These are phyloP conservation scores for Skeletonema grethae DNA, from an alignment of 108 stramenopile genomes.

Conservation along the genomic window DNA sequence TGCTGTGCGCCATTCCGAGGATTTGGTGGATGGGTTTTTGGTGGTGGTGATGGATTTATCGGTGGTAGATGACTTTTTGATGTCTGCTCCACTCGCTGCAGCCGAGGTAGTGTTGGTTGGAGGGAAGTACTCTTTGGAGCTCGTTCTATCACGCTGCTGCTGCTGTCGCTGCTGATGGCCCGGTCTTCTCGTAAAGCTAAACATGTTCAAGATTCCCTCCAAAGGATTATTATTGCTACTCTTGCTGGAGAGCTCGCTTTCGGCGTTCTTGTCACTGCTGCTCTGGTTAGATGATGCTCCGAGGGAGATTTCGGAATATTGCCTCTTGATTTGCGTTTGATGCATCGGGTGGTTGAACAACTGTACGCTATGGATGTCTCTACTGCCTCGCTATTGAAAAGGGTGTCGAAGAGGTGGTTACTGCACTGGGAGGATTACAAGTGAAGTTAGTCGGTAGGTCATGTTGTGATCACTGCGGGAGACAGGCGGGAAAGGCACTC, in stretches of 20 bases:
- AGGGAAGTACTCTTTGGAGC: constrained; percentile 1
- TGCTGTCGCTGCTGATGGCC: not conserved
- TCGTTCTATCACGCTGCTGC: not conserved
- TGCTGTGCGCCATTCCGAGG: constrained; percentile 70
- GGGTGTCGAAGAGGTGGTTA: too few species aligned
- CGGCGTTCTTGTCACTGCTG: not conserved
- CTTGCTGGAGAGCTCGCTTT: not conserved
- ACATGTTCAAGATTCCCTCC: constrained; percentile 14
- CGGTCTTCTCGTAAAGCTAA: constrained; percentile 3
- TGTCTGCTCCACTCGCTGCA: not conserved
- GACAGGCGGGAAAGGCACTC: too few species aligned
- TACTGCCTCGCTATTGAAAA: too few species aligned
- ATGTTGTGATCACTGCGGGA: too few species aligned
- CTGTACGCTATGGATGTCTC: not conserved
- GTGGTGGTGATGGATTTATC: not conserved
- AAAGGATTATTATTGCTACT: not conserved
- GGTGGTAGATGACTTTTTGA: not conserved
- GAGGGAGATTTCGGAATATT: constrained; percentile 5
- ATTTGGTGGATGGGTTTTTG: not conserved
- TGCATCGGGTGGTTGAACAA: not conserved
- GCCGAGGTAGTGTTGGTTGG: not conserved
- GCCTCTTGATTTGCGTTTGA: not conserved
- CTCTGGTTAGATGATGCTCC: not conserved
- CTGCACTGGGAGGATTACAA: not conserved
- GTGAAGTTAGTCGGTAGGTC: too few species aligned